Conservation (phyloP, 768 basidiomycete genomes). For the Cystofilobasidium macerans region DNA sequence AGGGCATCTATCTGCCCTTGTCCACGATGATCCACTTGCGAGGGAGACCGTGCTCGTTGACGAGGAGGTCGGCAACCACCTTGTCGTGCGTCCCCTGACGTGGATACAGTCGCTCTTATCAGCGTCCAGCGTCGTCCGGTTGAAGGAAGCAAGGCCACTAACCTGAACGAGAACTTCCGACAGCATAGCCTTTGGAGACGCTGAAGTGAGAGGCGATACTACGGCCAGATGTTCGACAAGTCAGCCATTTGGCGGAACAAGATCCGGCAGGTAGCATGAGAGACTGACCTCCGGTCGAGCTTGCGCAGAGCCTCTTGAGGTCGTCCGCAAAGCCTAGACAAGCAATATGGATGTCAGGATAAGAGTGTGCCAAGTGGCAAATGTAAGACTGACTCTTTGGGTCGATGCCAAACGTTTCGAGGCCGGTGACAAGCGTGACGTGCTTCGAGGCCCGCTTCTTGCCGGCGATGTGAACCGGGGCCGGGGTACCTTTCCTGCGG, state of each 20-base stretch:
- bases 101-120: too few relatives aligned
- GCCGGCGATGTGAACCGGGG: slow-evolving; percentile 56
- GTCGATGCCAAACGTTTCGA: slow-evolving; percentile 62
- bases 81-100: slow-evolving; percentile 68
- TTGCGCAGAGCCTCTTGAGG: slow-evolving; percentile 17
- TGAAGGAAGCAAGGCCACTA: too few relatives aligned
- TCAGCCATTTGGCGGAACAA: neutral
- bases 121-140: too few relatives aligned
- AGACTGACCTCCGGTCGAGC: slow-evolving; percentile 6
- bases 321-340: slow-evolving; percentile 13
- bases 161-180: slow-evolving; percentile 73
- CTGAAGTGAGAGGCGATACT: slow-evolving; percentile 51
- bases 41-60: slow-evolving; percentile 56
- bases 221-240: neutral
- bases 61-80: slow-evolving; percentile 55
- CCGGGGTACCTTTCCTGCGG: slow-evolving; percentile 63
- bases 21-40: slow-evolving; percentile 61
- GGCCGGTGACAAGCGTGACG: slow-evolving; percentile 62
- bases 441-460: slow-evolving; percentile 73
- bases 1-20: slow-evolving; percentile 5
- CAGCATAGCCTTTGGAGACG: slow-evolving; percentile 10
- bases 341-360: neutral
- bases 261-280: neutral
- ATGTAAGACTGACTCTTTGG: slow-evolving; percentile 56
- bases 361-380: neutral